Evolutionary conservation across 768 basidiomycete species (phyloP), one percentile per base, ranked within the genome.

Genomic region (Holtermannia corniformis): DNA sequence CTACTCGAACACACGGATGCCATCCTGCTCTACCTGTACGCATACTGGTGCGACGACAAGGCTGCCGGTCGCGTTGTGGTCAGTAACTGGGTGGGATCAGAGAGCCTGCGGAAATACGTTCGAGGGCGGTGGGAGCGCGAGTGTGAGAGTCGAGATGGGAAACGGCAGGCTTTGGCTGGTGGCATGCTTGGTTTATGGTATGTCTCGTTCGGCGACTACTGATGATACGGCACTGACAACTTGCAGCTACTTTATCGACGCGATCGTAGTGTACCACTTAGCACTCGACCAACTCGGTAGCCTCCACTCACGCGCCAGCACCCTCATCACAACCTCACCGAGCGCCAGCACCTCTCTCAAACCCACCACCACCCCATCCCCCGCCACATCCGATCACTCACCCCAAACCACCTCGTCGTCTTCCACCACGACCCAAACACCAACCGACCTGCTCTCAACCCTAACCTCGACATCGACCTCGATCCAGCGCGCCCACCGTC

Each of bases 121-220:
- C 42, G 54, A 26, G 21, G 26, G 14, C 44, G 41, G 21, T 67
- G 65, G 65, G 65, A 67, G 52, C 41, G 20, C 4, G 57, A 58
- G 45, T 41, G 62, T 23, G 44, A 46, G 13, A 47, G 51, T 14
- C 58, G 60, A 24, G 44, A 52, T 13, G 56, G 58, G 21, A 56
- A 20, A 5, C 42, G 51, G 49, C 46, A 55, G 47, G 62, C 62
- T 26, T 55, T 51, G 52, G 65, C 60, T 3, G 49, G 42, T 41
- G 65, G 51, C 19, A 67, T 67, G 65, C 57, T 64, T 26, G 65
- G 65, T 4, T 56, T 67, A 50, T 64, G 63, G 65, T 67, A 55
- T 59, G 65, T 53, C 0, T 21, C 21, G n/a, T 37, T 37, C 10
- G 16, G 32, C 16, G 32, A 37, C 16, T 19, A 44, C 53, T 54